These are phyloP conservation scores for Kandelia obovata DNA, from an alignment of 345 rosid species.

Conservation along the genomic window DNA sequence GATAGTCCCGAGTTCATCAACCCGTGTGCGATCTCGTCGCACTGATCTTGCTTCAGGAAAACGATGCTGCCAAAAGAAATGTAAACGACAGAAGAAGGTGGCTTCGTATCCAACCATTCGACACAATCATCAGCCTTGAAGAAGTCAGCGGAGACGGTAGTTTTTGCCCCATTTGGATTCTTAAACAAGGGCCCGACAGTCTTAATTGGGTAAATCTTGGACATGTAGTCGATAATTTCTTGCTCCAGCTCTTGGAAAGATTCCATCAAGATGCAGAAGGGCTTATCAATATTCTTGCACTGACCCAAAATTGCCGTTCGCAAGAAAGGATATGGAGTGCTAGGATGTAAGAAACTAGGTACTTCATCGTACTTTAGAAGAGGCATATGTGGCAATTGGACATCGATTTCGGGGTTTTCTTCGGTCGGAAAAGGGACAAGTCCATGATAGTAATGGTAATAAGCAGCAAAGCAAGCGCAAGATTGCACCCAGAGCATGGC, in stretches of 20 bases:
- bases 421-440: conserved; percentile 54
- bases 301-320: conserved; percentile 53
- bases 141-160: conserved; percentile 42
- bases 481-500: conserved; percentile 95
- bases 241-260: conserved; percentile 68
- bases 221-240: conserved; percentile 60
- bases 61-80: conserved; percentile 74
- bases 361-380: conserved; percentile 66
- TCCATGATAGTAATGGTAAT: conserved; percentile 55
- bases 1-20: conserved; percentile 48
- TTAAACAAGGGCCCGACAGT: conserved; percentile 59
- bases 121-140: conserved; percentile 55
- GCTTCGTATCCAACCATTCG: conserved; percentile 73
- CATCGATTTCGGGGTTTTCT: conserved; percentile 49
- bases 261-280: conserved; percentile 70
- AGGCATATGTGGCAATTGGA: conserved; percentile 69
- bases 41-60: conserved; percentile 60
- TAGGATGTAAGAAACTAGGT: conserved; percentile 71
- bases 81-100: conserved; percentile 65
- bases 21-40: conserved; percentile 66
- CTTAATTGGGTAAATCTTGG: conserved; percentile 44
- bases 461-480: conserved; percentile 64
- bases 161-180: conserved; percentile 37
- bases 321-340: conserved; percentile 41
- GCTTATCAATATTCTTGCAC: conserved; percentile 53